Base-by-base conservation (phyloP, 306 rosid species). In the Cotoneaster glaucophyllus region DNA sequence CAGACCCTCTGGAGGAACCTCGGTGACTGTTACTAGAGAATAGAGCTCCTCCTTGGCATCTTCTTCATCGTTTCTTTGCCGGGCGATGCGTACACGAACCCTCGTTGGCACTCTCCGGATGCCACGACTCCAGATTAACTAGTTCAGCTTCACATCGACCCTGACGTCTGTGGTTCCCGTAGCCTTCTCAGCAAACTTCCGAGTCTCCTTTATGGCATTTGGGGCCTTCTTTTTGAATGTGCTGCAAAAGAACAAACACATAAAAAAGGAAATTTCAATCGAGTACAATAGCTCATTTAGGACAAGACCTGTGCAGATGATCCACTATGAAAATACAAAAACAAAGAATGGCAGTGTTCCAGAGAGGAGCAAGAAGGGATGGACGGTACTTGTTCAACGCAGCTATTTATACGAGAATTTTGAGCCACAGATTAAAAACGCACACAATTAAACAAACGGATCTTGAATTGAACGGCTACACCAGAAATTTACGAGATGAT, bases 141-240 rank as follows among this genome's bases (percentile, higher is more conserved):
- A n/a, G n/a, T n/a, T n/a, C n/a, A n/a, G n/a, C n/a, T n/a, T n/a
- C n/a, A n/a, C n/a, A n/a, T n/a, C n/a, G n/a, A n/a, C n/a, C n/a
- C n/a, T n/a, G n/a, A n/a, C n/a, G n/a, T n/a, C n/a, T n/a, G n/a
- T n/a, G n/a, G n/a, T n/a, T n/a, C n/a, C n/a, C n/a, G n/a, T n/a
- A n/a, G n/a, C n/a, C n/a, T n/a, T n/a, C n/a, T n/a, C n/a, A n/a
- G n/a, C n/a, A n/a, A n/a, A n/a, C n/a, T n/a, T n/a, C n/a, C n/a
- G n/a, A n/a, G n/a, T n/a, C 26, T 81, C 85, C 73, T 84, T 84
- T 25, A 84, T 78, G 65, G 81, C 87, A 37, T 84, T 84, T 1
- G 87, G 85, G 4, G 83, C 87, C 76, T 84, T 84, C 85, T 84
- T 84, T 44, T 81, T 81, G 62, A 81, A 84, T 57, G 87, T 84